These are phyloP conservation scores for Acephala macrosclerotiorum DNA, from an alignment of 2,329 filamentous ascomycete genomes.

Conservation along the genomic window DNA sequence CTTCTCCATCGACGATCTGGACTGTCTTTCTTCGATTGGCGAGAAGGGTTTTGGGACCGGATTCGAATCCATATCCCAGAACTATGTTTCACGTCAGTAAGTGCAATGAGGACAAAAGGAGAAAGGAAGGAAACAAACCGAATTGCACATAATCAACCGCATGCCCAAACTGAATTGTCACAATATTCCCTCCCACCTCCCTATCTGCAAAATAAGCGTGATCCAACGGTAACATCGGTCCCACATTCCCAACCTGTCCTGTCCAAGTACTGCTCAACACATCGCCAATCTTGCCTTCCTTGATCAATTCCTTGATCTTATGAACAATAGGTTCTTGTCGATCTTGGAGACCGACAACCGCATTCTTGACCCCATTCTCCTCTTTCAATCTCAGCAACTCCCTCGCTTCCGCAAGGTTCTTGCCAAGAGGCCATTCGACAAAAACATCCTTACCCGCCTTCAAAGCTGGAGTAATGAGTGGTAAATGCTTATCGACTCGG, in stretches of 20 bases:
- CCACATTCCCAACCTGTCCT: conserved; percentile 17
- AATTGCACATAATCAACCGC: conserved; percentile 52
- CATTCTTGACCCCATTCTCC: conserved; percentile 46
- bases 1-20: conserved; percentile 18
- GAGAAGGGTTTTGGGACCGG: conserved; percentile 24
- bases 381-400: conserved; percentile 52
- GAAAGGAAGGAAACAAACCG: conserved; percentile 19
- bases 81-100: conserved; percentile 17
- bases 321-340: conserved; percentile 50
- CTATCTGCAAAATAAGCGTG: conserved; percentile 52
- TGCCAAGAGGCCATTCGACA: conserved; percentile 57
- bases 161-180: conserved; percentile 42
- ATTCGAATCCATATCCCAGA: conserved; percentile 31
- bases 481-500: conserved; percentile 52
- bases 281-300: conserved; percentile 55
- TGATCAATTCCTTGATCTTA: conserved; percentile 49
- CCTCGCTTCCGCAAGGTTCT: conserved; percentile 50
- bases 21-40: conserved; percentile 22
- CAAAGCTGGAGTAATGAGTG: conserved; percentile 50
- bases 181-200: conserved; percentile 48
- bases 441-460: conserved; percentile 56
- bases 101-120: neutral
- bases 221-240: conserved; percentile 28
- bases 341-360: conserved; percentile 60
- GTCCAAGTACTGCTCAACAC: conserved; percentile 52